Conservation (phyloP, 2,329 filamentous ascomycete species). For the Aspergillus versicolor region DNA sequence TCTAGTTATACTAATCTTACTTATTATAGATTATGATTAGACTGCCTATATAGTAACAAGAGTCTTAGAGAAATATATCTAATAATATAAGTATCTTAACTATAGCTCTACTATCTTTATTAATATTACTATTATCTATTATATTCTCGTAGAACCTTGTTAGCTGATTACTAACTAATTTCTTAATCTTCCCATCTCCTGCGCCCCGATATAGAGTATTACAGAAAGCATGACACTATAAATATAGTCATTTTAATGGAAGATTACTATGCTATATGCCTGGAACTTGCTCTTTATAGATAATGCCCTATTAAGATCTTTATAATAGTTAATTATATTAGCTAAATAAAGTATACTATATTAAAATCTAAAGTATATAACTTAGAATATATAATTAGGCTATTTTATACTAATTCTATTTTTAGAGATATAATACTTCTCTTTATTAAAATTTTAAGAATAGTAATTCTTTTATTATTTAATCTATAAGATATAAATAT, state of each 20-base stretch:
- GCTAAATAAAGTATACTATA: too few species aligned
- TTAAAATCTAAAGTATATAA: too few species aligned
- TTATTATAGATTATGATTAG: background rate
- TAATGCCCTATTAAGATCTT: background rate
- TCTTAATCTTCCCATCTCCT: background rate
- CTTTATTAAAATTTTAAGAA: too few species aligned
- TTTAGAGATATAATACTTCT: too few species aligned
- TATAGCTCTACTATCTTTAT: background rate
- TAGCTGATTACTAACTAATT: background rate
- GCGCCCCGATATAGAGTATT: background rate
- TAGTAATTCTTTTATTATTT: too few species aligned
- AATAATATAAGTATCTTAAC: constrained; percentile 1
- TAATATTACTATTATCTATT: background rate
- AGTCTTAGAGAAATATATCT: background rate
- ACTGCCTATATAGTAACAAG: background rate
- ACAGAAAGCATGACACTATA: background rate
- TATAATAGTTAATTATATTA: background rate
- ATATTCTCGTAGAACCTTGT: background rate
- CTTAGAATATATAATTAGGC: too few species aligned
- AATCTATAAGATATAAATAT: too few species aligned
- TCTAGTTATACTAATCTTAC: background rate
- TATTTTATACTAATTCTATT: too few species aligned
- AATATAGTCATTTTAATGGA: background rate
- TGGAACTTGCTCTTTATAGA: background rate
- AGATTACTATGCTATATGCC: background rate